Evolutionary conservation across 2,329 filamentous ascomycete genomes (phyloP), one percentile per base, ranked within the genome.

Genomic region (Penicillium psychrosexuale): DNA sequence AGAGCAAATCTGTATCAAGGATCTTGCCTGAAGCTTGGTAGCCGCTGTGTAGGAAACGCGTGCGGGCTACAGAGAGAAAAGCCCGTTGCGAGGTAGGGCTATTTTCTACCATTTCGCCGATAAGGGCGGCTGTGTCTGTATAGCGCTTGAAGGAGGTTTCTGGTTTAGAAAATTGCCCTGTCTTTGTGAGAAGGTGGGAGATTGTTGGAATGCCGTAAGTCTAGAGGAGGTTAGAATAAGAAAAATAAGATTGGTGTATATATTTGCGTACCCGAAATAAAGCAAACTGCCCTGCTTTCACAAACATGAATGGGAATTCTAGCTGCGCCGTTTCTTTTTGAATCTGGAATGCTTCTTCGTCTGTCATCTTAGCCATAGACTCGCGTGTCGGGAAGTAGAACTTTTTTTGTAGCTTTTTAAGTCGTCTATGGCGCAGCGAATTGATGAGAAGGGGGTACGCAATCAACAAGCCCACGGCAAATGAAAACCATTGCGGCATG

Each of bases 1-100:
- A 88, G 0, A 89, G 75, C 75, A 87, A 78, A 59, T 88, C 86
- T 15, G 79, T 76, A 42, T 87, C 81, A 6, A 75, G 75, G 60
- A 88, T 88, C 61, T 81, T 81, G 38, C 82, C 82, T 0, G 80
- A 73, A 44, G 78, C 76, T 47, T 80, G 80, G 67, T 87, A 87
- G 3, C 75, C 69, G 24, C 70, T 69, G 67, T 88, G 85, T 5
- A 89, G 73, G 64, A 80, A 87, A 65, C 87, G 87, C 74, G 86
- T 84, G 37, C 85, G 80, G 4, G 84, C 80, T 43, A 88, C 77
- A 2, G 81, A 82, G 15, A 78, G 72, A 3, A 73, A 69, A 5
- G 73, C 70, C 3, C 82, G 75, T 4, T 71, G 66, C 0, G 77
- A 78, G 13, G 72, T 66, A 0, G 78, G 77, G 5, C 72, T 65